phyloP scores from a whole-genome alignment of 331 rosid genomes.

The Dryas integrifolia region DNA sequence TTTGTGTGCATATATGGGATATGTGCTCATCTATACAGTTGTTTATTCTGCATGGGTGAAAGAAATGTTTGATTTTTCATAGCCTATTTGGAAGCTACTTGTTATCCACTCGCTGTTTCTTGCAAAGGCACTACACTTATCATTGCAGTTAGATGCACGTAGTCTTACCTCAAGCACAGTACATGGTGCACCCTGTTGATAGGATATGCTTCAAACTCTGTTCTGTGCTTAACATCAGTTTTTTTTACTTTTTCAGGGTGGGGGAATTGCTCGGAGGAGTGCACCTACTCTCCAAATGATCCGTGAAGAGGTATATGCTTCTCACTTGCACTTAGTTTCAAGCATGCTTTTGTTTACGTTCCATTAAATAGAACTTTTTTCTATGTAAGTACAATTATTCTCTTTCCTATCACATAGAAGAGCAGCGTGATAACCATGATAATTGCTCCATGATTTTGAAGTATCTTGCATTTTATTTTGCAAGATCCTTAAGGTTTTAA shows the following conservation, averaged over 20 bases:
- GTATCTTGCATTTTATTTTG: background rate
- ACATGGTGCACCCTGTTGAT: background rate
- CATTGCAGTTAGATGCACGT: background rate
- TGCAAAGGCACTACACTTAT: background rate
- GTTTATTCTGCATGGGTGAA: background rate
- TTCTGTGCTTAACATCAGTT: background rate
- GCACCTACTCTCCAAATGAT: slow-evolving; percentile 71
- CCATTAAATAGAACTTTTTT: background rate
- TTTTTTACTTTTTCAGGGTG: slow-evolving; percentile 52
- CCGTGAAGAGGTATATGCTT: slow-evolving; percentile 83
- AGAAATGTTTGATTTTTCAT: background rate
- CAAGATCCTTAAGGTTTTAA: background rate
- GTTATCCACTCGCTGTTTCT: background rate
- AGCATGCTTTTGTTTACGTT: background rate
- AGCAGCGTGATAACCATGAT: slow-evolving; percentile 1
- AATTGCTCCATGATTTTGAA: background rate
- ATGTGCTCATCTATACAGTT: background rate
- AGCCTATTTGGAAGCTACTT: background rate
- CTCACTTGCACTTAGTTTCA: slow-evolving; percentile 22
- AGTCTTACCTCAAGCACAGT: background rate
- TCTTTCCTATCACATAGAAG: slow-evolving; percentile 10
- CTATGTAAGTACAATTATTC: background rate
- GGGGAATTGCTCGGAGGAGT: slow-evolving; percentile 91
- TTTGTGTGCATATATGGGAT: background rate
- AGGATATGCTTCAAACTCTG: background rate